These are phyloP conservation scores for Nakaseomyces sp. DNA, from an alignment of 1,139 yeast genomes.

Conservation along the genomic window DNA sequence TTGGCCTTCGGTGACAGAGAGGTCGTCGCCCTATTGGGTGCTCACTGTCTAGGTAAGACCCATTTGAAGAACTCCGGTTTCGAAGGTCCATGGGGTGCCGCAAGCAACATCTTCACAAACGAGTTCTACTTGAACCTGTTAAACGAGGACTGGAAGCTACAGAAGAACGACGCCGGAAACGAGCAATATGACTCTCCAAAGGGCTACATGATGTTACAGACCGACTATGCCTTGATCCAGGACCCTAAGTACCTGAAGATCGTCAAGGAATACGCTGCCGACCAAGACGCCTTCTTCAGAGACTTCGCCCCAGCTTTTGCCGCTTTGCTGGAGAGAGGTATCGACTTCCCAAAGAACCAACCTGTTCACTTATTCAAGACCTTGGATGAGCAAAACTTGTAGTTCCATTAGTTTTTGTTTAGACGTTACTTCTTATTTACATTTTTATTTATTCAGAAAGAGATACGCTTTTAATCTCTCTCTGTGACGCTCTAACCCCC, in stretches of 20 bases:
- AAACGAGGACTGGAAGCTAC: slow-evolving; percentile 66
- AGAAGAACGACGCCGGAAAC: slow-evolving; percentile 61
- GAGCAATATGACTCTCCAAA: slow-evolving; percentile 70
- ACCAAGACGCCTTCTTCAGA: slow-evolving; percentile 57
- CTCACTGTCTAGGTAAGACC: slow-evolving; percentile 77
- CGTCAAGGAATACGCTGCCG: slow-evolving; percentile 64
- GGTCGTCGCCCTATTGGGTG: slow-evolving; percentile 80
- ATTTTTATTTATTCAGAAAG: slow-evolving; percentile 2
- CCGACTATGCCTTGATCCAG: slow-evolving; percentile 67
- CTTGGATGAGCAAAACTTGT: slow-evolving; percentile 51
- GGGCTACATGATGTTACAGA: slow-evolving; percentile 82
- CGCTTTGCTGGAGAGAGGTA: slow-evolving; percentile 68
- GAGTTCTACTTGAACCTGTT: slow-evolving; percentile 64
- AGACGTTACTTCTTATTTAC: slow-evolving; percentile 2
- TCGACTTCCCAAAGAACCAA: slow-evolving; percentile 44
- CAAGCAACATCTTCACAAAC: slow-evolving; percentile 75
- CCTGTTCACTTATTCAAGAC: slow-evolving; percentile 52
- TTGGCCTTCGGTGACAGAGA: slow-evolving; percentile 77
- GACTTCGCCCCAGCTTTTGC: slow-evolving; percentile 66
- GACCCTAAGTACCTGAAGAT: slow-evolving; percentile 57
- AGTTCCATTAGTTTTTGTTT: slow-evolving; percentile 1
- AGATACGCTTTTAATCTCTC: no score
- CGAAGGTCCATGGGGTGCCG: slow-evolving; percentile 95
- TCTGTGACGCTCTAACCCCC: no score
- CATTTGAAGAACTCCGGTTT: slow-evolving; percentile 61